phyloP scores from a whole-genome alignment of 2,329 filamentous ascomycete genomes.

The Neoascochyta sp. region DNA sequence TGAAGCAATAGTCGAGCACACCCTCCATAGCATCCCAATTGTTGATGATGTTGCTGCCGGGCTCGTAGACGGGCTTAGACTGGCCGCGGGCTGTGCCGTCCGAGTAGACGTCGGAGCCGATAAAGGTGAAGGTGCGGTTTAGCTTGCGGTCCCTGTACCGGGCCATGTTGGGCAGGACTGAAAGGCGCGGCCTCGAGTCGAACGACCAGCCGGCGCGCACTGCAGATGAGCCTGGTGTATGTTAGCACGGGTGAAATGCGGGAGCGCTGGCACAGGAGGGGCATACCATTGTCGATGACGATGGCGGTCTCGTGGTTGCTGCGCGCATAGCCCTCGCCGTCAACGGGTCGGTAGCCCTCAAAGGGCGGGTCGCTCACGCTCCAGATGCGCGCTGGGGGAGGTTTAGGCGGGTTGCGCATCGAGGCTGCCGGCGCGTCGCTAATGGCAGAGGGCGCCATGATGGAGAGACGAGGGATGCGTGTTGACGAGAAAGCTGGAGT shows the following conservation, averaged over 20 bases:
- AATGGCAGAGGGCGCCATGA: constrained; percentile 38
- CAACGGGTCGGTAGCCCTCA: constrained; percentile 55
- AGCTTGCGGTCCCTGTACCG: constrained; percentile 94
- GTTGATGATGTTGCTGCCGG: constrained; percentile 83
- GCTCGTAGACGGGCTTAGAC: constrained; percentile 85
- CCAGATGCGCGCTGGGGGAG: constrained; percentile 51
- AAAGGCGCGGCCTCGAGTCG: constrained; percentile 74
- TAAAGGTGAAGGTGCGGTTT: constrained; percentile 86
- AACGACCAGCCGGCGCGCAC: constrained; percentile 96
- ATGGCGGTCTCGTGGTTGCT: constrained; percentile 68
- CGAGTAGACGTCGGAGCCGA: constrained; percentile 87
- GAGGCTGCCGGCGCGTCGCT: constrained; percentile 40
- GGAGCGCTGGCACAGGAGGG: neutral
- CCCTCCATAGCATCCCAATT: constrained; percentile 99
- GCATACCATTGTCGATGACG: constrained; percentile 91
- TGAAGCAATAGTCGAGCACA: constrained; percentile 86
- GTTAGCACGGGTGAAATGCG: constrained; percentile 12
- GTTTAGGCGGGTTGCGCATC: constrained; percentile 51
- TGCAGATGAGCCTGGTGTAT: constrained; percentile 68
- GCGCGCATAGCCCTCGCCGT: constrained; percentile 66
- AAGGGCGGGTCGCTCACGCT: constrained; percentile 58
- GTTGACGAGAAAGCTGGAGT: constrained; percentile 8
- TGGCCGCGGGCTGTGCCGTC: constrained; percentile 91
- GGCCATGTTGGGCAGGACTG: constrained; percentile 84
- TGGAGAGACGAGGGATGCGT: no score